Base-by-base conservation (phyloP, 495 filamentous ascomycete species). In the Talaromyces adpressus region DNA sequence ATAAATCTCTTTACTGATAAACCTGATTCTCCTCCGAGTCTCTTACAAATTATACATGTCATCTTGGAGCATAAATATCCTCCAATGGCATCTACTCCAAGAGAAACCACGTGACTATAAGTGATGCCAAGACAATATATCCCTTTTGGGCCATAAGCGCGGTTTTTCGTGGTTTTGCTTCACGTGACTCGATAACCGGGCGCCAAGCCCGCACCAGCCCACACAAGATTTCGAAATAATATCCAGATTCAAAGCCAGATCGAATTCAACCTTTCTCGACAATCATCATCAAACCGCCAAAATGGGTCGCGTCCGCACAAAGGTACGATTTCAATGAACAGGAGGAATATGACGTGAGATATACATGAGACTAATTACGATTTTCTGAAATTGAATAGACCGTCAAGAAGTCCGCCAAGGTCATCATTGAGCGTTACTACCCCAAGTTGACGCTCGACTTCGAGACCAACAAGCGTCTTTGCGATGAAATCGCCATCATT, bases 401-500 rank as follows among this genome's bases (percentile, higher is more conserved):
- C 70, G 94, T 98, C 79, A 98, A 99, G 89, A 94, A 96, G 85
- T 98, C 93, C 81, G 93, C 95, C 82, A 98, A 98, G 89, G 91
- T 97, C 86, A 92, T 98, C 82, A 97, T 98, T 81, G 94, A 98
- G 88, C 89, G 90, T 69, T 97, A 96, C 85, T 97, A 98, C 86
- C 95, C 94, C 73, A 91, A 91, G 80, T 84, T 99, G 77, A 96
- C 92, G 62, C 91, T 98, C 78, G 95, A 98, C 83, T 99, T 99
- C 85, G 95, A 99, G 86, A 95, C 91, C 87, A 98, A 98, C 89
- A 98, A 98, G 89, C 84, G 93, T 68, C 93, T 97, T 72, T 98
- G 95, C 83, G 95, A 98, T 91, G 95, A 99, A 84, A 96, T 99
- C 71, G 95, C 95, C 75, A 96, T 98, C 80, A 99, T 98, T 78